These are phyloP conservation scores for Pilasporangium apinafurcum DNA, from an alignment of 352 stramenopile genomes.

Conservation along the genomic window DNA sequence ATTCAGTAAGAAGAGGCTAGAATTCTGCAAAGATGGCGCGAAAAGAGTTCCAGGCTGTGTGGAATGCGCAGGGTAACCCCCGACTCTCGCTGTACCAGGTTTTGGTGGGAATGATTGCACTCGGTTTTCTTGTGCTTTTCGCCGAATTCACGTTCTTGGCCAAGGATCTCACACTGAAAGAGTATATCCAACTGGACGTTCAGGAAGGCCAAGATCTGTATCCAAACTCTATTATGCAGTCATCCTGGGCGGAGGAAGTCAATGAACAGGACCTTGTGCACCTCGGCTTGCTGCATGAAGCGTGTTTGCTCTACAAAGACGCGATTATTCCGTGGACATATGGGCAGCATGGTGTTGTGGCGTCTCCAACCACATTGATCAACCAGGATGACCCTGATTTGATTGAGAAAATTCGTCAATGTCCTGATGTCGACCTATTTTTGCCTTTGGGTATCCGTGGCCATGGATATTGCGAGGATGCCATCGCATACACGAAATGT, in stretches of 20 bases:
- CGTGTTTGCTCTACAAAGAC: constrained; percentile 34
- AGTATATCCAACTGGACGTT: constrained; percentile 10
- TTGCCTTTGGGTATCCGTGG: constrained; percentile 33
- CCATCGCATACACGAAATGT: constrained; percentile 63
- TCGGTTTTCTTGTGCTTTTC: constrained; percentile 5
- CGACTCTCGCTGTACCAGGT: constrained; percentile 8
- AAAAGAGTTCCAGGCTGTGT: constrained; percentile 11
- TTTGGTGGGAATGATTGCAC: constrained; percentile 3
- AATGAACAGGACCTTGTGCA: constrained; percentile 29
- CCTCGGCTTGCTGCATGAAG: constrained; percentile 41
- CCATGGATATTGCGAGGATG: constrained; percentile 64
- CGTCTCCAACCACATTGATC: constrained; percentile 1
- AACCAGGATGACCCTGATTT: constrained; percentile 28
- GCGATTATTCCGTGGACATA: constrained; percentile 45
- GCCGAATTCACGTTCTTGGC: constrained; percentile 7
- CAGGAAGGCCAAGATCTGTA: constrained; percentile 32
- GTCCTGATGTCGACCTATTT: constrained; percentile 59
- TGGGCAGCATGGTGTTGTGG: constrained; percentile 7
- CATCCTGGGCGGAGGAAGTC: constrained; percentile 22
- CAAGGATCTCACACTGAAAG: not conserved
- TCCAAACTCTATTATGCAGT: constrained; percentile 31
- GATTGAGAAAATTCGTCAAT: constrained; percentile 41
- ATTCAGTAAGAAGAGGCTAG: too few relatives aligned
- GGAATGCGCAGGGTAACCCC: constrained; percentile 1
- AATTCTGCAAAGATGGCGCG: too few relatives aligned